Percentiles rank a stretch among this genome's conserved stretches.
These are phyloP conservation scores for Dothiorella sarmentorum DNA, from an alignment of 2,329 filamentous ascomycete species.

Conservation along the genomic window DNA sequence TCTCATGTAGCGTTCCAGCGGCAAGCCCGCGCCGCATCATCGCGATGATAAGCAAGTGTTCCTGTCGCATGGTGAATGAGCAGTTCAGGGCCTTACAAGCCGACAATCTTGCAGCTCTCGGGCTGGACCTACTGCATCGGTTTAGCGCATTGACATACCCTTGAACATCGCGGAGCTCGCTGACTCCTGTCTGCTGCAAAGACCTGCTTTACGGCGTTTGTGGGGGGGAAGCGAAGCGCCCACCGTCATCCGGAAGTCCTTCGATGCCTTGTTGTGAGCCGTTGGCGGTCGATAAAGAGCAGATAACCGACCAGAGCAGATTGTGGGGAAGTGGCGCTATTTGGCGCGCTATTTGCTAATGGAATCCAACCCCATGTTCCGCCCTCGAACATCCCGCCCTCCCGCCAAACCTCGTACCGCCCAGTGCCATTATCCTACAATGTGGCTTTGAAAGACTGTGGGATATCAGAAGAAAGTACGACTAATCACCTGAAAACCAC, in stretches of 20 bases:
- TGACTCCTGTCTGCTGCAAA: no score
- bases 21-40: background rate
- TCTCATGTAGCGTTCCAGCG: background rate
- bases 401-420: background rate
- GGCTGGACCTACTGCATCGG: conserved; percentile 6
- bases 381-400: background rate
- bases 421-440: background rate
- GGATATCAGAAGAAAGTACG: background rate
- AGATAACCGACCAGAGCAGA: conserved; percentile 10
- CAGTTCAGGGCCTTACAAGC: no score
- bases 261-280: background rate
- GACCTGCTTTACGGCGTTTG: background rate
- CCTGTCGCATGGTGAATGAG: no score
- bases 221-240: background rate
- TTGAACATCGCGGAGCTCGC: no score
- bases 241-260: background rate
- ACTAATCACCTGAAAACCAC: background rate
- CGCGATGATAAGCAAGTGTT: background rate
- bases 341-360: conserved; percentile 14
- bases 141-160: no score
- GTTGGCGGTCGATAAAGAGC: conserved; percentile 8
- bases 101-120: background rate
- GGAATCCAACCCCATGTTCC: background rate
- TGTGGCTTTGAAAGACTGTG: background rate
- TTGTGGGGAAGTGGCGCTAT: background rate